A percentile compares a stretch with the other conserved stretches of the same genome.
phyloP scores from a whole-genome alignment of 148 eudicot genomes.

The Polygonum maritimum region DNA sequence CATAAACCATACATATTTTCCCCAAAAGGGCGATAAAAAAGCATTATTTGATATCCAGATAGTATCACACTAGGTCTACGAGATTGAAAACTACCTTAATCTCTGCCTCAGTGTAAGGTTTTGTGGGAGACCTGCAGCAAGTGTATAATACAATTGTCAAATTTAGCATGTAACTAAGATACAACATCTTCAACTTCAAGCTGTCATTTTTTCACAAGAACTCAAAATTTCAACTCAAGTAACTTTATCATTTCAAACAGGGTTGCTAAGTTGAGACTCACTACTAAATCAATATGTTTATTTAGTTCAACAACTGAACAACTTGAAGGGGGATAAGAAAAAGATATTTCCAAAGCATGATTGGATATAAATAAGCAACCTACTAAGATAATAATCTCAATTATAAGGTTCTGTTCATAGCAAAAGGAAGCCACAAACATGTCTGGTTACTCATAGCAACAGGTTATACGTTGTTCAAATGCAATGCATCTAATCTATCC shows the following conservation, averaged over 20 bases:
- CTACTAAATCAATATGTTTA: neutral
- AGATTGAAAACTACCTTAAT: conserved; percentile 54
- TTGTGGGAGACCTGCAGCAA: conserved; percentile 50
- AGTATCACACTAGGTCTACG: neutral
- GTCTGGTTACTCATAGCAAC: neutral
- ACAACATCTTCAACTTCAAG: neutral
- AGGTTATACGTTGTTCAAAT: neutral
- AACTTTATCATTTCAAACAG: neutral
- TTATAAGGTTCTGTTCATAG: neutral
- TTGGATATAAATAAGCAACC: neutral
- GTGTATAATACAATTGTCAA: neutral
- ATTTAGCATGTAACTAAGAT: neutral
- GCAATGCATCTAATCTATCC: neutral
- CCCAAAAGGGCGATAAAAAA: neutral
- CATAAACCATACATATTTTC: neutral
- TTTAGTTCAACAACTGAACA: neutral
- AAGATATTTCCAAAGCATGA: neutral
- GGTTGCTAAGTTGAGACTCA: neutral
- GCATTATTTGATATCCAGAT: neutral
- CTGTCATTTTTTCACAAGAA: neutral
- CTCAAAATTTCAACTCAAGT: neutral
- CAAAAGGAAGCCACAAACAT: neutral
- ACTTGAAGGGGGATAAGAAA: neutral
- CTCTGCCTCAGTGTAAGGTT: conserved; percentile 83
- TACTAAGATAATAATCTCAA: neutral